phyloP scores from a whole-genome alignment of 2,329 filamentous ascomycete genomes.

The Pseudogymnoascus verrucosus region DNA sequence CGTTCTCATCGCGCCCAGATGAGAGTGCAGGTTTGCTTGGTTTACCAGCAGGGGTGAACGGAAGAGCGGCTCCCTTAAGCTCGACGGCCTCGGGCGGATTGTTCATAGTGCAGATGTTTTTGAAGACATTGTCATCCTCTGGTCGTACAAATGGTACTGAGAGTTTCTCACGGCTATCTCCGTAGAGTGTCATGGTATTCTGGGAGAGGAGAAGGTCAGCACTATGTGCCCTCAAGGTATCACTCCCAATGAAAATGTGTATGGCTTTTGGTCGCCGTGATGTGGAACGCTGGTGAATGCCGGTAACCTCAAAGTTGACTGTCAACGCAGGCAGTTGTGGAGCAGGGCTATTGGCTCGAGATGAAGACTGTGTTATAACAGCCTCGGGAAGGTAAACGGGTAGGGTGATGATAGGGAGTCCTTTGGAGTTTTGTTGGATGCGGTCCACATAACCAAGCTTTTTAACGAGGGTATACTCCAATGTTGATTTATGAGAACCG shows the following conservation, averaged over 20 bases:
- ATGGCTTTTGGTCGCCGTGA: constrained; percentile 53
- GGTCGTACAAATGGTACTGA: constrained; percentile 88
- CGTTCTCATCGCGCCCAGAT: background rate
- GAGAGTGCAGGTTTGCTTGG: background rate
- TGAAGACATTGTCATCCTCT: constrained; percentile 77
- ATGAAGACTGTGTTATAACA: constrained; percentile 67
- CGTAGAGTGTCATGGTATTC: constrained; percentile 79
- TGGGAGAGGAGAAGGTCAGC: constrained; percentile 89
- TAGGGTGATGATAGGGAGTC: constrained; percentile 61
- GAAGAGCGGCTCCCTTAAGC: constrained; percentile 38
- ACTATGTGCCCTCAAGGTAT: constrained; percentile 75
- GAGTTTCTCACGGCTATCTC: constrained; percentile 77
- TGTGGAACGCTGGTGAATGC: constrained; percentile 44
- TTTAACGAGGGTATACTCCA: constrained; percentile 67
- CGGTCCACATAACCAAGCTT: constrained; percentile 64
- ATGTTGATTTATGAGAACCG: constrained; percentile 78
- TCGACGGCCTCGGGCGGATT: constrained; percentile 47
- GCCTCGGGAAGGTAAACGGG: constrained; percentile 88
- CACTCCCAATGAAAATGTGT: constrained; percentile 83
- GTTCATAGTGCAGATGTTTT: constrained; percentile 60
- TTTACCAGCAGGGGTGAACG: constrained; percentile 25
- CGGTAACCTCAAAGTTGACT: constrained; percentile 68
- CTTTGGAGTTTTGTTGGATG: constrained; percentile 58
- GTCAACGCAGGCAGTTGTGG: constrained; percentile 76
- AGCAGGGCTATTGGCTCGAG: constrained; percentile 62